phyloP scores from a whole-genome alignment of 202 grass and related monocot species.

The Miscanthus sacchariflorus region DNA sequence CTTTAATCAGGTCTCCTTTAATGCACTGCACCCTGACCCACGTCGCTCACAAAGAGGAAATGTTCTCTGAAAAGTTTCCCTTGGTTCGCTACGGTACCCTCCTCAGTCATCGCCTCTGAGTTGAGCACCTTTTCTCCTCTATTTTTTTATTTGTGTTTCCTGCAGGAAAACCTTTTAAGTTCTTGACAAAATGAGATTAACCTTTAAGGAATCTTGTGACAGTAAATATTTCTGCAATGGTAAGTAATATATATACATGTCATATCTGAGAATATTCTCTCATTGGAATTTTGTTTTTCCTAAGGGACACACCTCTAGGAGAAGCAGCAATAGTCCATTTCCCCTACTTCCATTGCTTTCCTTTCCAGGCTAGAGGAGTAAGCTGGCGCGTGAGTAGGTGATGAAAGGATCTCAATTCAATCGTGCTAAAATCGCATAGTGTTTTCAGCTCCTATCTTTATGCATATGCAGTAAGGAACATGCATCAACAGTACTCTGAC shows the following conservation, averaged over 20 bases:
- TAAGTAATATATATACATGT: not conserved
- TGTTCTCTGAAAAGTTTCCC: constrained; percentile 67
- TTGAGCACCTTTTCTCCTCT: constrained; percentile 45
- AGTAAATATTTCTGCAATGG: constrained; percentile 3
- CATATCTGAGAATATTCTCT: not conserved
- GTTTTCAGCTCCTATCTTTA: not conserved
- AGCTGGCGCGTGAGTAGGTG: not conserved
- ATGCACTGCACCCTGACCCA: constrained; percentile 63
- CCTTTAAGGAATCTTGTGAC: not conserved
- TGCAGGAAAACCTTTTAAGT: not conserved
- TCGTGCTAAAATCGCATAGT: constrained; percentile 24
- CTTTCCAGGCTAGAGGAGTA: not conserved
- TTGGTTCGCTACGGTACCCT: constrained; percentile 48
- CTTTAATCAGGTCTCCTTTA: constrained; percentile 63
- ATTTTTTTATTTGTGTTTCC: not conserved
- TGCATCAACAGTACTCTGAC: constrained; percentile 36
- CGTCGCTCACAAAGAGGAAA: constrained; percentile 39
- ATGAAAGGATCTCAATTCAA: constrained; percentile 26
- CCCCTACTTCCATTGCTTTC: not conserved
- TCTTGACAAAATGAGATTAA: not conserved
- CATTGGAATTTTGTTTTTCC: not conserved
- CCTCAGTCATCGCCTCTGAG: constrained; percentile 29
- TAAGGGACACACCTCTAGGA: not conserved
- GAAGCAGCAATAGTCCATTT: not conserved
- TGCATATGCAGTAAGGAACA: constrained; percentile 24